Percentiles rank a stretch among this genome's conserved stretches.
Evolutionary conservation across 2,329 filamentous ascomycete genomes (phyloP).

Genomic region (Epichloe coenophiala): DNA sequence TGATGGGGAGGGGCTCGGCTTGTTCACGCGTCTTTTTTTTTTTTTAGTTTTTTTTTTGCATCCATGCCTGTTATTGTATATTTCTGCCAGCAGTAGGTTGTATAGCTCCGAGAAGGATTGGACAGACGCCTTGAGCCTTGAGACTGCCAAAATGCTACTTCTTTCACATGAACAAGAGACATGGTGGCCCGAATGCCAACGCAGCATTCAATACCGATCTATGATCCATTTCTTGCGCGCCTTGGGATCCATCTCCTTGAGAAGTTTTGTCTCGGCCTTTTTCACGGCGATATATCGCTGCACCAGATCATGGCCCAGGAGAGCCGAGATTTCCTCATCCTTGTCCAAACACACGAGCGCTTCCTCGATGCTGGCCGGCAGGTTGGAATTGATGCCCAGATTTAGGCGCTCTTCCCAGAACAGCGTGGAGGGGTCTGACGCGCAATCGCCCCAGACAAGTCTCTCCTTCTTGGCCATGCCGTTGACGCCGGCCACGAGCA

Average conservation of each 20-base stretch:
- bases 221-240: slow-evolving; percentile 46
- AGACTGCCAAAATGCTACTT: too few species aligned
- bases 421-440: slow-evolving; percentile 38
- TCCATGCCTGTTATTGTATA: not conserved
- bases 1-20: not conserved
- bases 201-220: slow-evolving; percentile 38
- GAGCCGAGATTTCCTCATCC: slow-evolving; percentile 31
- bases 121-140: too few species aligned
- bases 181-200: not conserved
- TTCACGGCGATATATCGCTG: slow-evolving; percentile 46
- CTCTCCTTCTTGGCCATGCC: slow-evolving; percentile 17
- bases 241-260: slow-evolving; percentile 29
- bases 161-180: too few species aligned
- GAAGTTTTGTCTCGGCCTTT: slow-evolving; percentile 35
- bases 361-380: slow-evolving; percentile 41
- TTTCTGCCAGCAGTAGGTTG: not conserved
- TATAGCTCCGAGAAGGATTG: too few species aligned
- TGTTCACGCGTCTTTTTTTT: too few species aligned
- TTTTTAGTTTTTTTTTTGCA: too few species aligned
- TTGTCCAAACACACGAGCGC: slow-evolving; percentile 37
- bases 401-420: slow-evolving; percentile 30
- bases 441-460: slow-evolving; percentile 39
- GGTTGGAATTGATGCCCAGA: slow-evolving; percentile 38
- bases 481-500: slow-evolving; percentile 18
- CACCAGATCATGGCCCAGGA: slow-evolving; percentile 38